Conservation (phyloP, 2,329 filamentous ascomycete genomes). For the Pseudogymnoascus sp. region DNA sequence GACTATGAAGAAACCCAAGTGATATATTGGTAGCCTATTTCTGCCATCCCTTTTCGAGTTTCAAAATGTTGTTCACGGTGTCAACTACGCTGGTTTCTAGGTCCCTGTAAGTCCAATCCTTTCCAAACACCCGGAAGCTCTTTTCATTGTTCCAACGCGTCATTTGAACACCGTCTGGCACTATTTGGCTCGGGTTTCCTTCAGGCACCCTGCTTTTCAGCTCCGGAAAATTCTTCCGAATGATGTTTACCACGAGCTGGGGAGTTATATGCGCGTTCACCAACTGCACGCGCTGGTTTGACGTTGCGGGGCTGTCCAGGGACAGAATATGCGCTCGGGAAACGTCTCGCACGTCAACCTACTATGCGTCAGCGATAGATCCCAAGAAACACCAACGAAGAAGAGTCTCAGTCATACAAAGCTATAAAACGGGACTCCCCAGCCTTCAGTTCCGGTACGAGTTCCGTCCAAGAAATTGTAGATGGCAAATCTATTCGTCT, state of each 20-base stretch:
- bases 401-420: slow-evolving; percentile 16
- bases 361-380: slow-evolving; percentile 28
- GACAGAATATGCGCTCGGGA: slow-evolving; percentile 56
- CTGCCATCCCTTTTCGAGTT: slow-evolving; percentile 20
- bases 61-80: slow-evolving; percentile 23
- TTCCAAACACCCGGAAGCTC: slow-evolving; percentile 11
- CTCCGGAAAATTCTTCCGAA: slow-evolving; percentile 46
- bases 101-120: slow-evolving; percentile 21
- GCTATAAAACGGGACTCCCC: slow-evolving; percentile 13
- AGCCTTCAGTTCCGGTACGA: slow-evolving; percentile 33
- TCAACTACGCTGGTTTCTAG: slow-evolving; percentile 25
- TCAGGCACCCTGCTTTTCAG: slow-evolving; percentile 40
- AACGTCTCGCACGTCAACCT: slow-evolving; percentile 54
- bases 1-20: not conserved
- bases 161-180: slow-evolving; percentile 20
- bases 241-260: slow-evolving; percentile 47
- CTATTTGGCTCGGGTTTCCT: slow-evolving; percentile 27
- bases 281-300: slow-evolving; percentile 55
- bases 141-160: slow-evolving; percentile 21
- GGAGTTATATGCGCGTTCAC: slow-evolving; percentile 53
- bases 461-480: slow-evolving; percentile 43
- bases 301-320: slow-evolving; percentile 46
- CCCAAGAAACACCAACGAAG: slow-evolving; percentile 32
- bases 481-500: slow-evolving; percentile 55
- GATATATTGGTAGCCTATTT: not conserved